phyloP scores from a whole-genome alignment of 768 basidiomycete genomes.

The Leucosporidium creatinivorum region DNA sequence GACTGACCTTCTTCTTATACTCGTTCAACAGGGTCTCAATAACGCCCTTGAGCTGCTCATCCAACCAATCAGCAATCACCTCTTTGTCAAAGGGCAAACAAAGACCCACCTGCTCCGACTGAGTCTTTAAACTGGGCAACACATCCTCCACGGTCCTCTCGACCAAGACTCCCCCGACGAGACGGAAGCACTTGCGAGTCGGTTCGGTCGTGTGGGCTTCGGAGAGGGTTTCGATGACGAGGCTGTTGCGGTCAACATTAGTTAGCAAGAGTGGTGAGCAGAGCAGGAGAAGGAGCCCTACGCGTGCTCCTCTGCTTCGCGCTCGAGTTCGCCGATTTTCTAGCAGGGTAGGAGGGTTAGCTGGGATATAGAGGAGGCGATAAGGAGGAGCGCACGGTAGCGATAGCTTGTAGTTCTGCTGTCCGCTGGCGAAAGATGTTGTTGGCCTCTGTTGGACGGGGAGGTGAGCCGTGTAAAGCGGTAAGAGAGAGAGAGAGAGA shows the following conservation, averaged over 20 bases:
- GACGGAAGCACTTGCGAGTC: conserved; percentile 86
- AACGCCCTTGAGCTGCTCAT: conserved; percentile 69
- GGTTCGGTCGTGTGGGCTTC: conserved; percentile 77
- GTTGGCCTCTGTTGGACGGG: conserved; percentile 8
- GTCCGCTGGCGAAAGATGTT: conserved; percentile 5
- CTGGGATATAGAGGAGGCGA: not conserved
- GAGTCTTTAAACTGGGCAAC: conserved; percentile 80
- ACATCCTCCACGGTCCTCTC: conserved; percentile 94
- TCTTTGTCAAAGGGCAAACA: not conserved
- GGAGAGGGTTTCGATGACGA: conserved; percentile 79
- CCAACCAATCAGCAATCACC: no score
- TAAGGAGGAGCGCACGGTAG: not conserved
- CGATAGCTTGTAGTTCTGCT: conserved; percentile 23
- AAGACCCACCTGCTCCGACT: conserved; percentile 59
- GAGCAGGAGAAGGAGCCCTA: conserved; percentile 45
- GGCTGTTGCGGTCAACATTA: conserved; percentile 50
- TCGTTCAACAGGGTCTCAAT: conserved; percentile 69
- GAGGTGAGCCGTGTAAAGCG: no score
- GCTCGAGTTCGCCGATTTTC: conserved; percentile 76
- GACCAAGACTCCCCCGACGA: conserved; percentile 91
- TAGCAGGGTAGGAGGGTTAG: no score
- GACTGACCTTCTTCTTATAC: conserved; percentile 68
- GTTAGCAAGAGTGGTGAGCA: conserved; percentile 4
- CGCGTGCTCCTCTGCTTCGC: conserved; percentile 93
- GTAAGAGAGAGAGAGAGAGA: no score